Percentiles rank a stretch among this genome's conserved stretches.
phyloP scores from a whole-genome alignment of 169 alveolate genomes.

The Cryptosporidium andersoni region DNA sequence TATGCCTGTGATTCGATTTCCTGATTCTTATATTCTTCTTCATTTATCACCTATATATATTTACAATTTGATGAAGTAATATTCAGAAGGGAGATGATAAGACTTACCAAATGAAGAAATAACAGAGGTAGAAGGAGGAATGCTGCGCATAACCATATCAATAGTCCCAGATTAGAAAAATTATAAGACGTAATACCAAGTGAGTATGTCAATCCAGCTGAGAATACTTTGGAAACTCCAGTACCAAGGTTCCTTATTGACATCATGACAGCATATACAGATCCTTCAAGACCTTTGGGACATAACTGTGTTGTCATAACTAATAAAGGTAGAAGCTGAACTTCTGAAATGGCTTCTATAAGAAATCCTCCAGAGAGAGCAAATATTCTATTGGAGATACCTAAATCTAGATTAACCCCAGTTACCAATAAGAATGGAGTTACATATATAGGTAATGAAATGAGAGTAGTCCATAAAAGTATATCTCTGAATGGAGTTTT shows the following conservation, averaged over 20 bases:
- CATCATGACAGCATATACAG: constrained; percentile 93
- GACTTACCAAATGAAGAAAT: constrained; percentile 72
- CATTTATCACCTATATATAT: constrained; percentile 47
- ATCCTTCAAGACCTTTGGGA: constrained; percentile 96
- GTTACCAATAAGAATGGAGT: constrained; percentile 87
- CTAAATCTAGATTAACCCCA: constrained; percentile 82
- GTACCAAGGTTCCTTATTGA: constrained; percentile 92
- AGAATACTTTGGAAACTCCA: constrained; percentile 86
- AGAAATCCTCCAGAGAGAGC: constrained; percentile 89
- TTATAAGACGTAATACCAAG: constrained; percentile 89
- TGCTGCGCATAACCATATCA: constrained; percentile 86
- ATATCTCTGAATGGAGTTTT: constrained; percentile 85
- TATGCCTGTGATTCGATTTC: constrained; percentile 25
- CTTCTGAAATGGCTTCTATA: constrained; percentile 89
- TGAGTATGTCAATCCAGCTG: constrained; percentile 88
- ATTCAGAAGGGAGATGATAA: neutral
- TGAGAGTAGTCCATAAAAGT: constrained; percentile 86
- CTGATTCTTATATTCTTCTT: constrained; percentile 24
- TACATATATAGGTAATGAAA: constrained; percentile 81
- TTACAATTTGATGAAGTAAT: neutral
- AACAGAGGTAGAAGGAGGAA: constrained; percentile 82
- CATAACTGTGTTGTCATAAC: constrained; percentile 92
- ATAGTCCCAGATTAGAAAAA: constrained; percentile 87
- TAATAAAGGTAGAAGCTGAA: constrained; percentile 91
- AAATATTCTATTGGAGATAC: constrained; percentile 89